Base-by-base conservation (phyloP, 192 early-diverging fungal genomes). In the Backusella circina region DNA sequence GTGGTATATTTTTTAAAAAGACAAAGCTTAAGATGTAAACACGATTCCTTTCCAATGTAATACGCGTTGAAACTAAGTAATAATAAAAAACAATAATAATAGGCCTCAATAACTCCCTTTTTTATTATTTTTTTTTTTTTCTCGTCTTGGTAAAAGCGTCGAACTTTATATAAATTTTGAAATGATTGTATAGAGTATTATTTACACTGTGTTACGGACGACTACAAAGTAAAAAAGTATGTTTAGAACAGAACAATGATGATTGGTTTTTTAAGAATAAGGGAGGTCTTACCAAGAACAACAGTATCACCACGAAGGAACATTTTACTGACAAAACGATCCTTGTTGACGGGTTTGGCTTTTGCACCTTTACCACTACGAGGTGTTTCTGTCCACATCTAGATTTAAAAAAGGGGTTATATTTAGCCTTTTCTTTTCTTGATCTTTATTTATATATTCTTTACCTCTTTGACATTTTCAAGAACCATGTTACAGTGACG, bases 401-500 rank as follows among this genome's bases (percentile, higher is more conserved):
- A 79, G 30, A 13, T 33, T 65, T 61, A 39, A 4, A 30, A 33
- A n/a, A n/a, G n/a, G n/a, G n/a, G 2, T 13, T 12, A 3, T 74
- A 13, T 23, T 38, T 37, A 23, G 26, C 6, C 3, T 21, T 41
- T 23, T 1, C 16, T 28, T 26, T 44, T 26, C 12, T 37, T 65
- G n/a, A 57, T 35, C 41, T 47, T 51, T 10, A 8, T 32, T 35
- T 26, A 12, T 66, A 7, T 28, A 32, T 47, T 5, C 76, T 67
- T n/a, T 81, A 94, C 90, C 84, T 99, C 98, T 84, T 97, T 97
- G 69, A 99, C 96, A 80, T 98, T 98, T 80, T 98, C 98, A 66
- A 99, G 84, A n/a, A 99, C 97, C 97, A 99, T 98, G 86, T 99
- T 99, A 88, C 95, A 98, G 81, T 99, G 98, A 64, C 98, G 92